Evolutionary conservation across 176 grass and related monocot species (phyloP).

Genomic region (Eleusine coracana): DNA sequence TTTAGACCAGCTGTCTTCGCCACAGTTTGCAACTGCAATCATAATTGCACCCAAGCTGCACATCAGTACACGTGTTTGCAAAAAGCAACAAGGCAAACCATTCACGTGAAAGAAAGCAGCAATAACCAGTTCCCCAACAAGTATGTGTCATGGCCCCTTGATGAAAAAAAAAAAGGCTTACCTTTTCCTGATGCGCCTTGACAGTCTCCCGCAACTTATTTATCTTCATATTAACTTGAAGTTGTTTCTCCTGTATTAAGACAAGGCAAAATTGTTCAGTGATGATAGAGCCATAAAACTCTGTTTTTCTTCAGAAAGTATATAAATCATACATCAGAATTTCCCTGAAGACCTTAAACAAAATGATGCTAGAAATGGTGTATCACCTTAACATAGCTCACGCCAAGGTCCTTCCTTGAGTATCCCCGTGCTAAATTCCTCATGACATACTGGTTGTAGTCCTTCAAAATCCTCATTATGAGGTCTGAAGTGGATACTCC

Average conservation of each 20-base stretch:
- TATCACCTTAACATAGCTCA: slow-evolving; percentile 98
- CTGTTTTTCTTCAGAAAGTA: not conserved
- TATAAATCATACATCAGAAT: not conserved
- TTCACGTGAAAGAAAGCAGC: not conserved
- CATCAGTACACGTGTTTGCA: slow-evolving; percentile 6
- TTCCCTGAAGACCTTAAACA: not conserved
- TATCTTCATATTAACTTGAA: slow-evolving; percentile 97
- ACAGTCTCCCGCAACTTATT: slow-evolving; percentile 87
- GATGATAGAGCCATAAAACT: not conserved
- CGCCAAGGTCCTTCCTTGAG: slow-evolving; percentile 88
- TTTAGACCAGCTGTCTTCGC: slow-evolving; percentile 82
- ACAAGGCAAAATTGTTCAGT: slow-evolving; percentile 21
- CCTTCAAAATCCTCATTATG: slow-evolving; percentile 98
- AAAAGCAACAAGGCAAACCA: not conserved
- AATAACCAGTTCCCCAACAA: not conserved
- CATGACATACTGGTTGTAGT: slow-evolving; percentile 98
- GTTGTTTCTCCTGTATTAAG: slow-evolving; percentile 80
- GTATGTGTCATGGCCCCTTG: not conserved
- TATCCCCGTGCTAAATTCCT: slow-evolving; percentile 94
- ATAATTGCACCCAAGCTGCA: slow-evolving; percentile 8
- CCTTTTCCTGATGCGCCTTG: slow-evolving; percentile 95
- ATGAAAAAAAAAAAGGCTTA: slow-evolving; percentile 11
- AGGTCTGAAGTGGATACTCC: slow-evolving; percentile 96
- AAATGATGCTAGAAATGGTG: not conserved
- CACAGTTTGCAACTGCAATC: slow-evolving; percentile 78